Base-by-base conservation (phyloP, 2,329 filamentous ascomycete genomes). In the Coniochaeta pulveracea region DNA sequence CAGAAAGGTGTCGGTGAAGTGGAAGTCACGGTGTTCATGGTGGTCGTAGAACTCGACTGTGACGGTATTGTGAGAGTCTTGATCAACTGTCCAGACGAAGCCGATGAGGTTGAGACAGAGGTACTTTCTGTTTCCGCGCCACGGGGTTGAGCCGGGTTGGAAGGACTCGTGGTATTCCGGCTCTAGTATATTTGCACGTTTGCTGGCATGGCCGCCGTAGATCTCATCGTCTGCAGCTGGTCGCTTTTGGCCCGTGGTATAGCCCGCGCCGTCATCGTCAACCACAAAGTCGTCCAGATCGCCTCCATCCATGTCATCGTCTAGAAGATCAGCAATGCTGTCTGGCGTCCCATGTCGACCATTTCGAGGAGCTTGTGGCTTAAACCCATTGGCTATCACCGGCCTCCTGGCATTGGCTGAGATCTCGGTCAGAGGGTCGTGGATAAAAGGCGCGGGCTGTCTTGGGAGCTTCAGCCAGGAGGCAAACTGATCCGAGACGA, bases 11-110 rank as follows among this genome's bases (percentile, higher is more conserved):
- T 98, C 91, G 10, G 88, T 96, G 54, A 98, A 96, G 60, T 96
- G 91, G 48, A 95, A 95, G 54, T 96, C 86, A 30, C 89, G 74
- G 52, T 94, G 82, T 38, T 82, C 78, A 45, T 93, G 86, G 37
- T 86, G 81, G 54, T 98, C 93, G 53, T 96, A 95, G 54, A 98
- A 98, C 48, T 96, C 91, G 2, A 96, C 88, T 0, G 88, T 95
- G 9, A 98, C 80, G 2, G 91, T 98, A 52, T 96, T 76, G 46
- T 89, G 81, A 0, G 81, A 83, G 49, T 95, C 88, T 56, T 98
- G 91, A 45, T 94, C 84, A 12, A 98, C 85, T 0, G 89, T 96
- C 85, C 91, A 98, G 7, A 95, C 84, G 49, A 93, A 91, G 1
- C 93, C 91, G 34, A 88, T 84, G 38, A 98, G 63, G 51, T 96